Conservation (phyloP, 768 basidiomycete species). For the Lepiota brunneoincarnata region DNA sequence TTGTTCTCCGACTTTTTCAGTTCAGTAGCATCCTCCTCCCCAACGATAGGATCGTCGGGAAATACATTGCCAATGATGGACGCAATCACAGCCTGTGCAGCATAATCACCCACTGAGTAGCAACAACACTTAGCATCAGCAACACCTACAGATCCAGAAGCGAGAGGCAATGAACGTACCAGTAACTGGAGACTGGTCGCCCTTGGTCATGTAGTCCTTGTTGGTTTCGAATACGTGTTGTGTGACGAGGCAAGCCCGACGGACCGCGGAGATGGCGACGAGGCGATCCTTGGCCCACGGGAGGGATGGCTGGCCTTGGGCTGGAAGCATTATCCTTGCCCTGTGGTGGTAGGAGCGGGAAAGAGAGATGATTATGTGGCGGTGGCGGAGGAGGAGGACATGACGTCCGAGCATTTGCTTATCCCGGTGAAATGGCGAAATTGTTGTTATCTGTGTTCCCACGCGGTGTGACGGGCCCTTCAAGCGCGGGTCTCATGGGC, state of each 20-base stretch:
- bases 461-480: too few relatives aligned
- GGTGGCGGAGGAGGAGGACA: not conserved
- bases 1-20: constrained; percentile 49
- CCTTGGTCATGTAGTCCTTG: constrained; percentile 85
- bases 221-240: constrained; percentile 82
- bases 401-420: constrained; percentile 1
- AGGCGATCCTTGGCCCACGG: not conserved
- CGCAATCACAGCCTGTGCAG: constrained; percentile 90
- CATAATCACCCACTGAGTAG: constrained; percentile 80
- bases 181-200: constrained; percentile 90
- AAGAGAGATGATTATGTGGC: not conserved
- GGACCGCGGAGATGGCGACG: constrained; percentile 83
- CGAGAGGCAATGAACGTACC: constrained; percentile 37
- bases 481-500: too few relatives aligned
- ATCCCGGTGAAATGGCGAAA: not conserved
- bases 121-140: not conserved
- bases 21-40: constrained; percentile 90
- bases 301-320: not conserved
- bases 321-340: not conserved
- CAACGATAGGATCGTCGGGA: constrained; percentile 85
- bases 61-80: constrained; percentile 75
- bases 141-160: not conserved
- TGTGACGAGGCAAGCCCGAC: constrained; percentile 82
- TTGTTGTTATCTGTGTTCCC: too few relatives aligned
- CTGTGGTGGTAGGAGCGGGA: not conserved